Evolutionary conservation across 352 stramenopile genomes (phyloP).

Genomic region (Phytophthora megakarya): DNA sequence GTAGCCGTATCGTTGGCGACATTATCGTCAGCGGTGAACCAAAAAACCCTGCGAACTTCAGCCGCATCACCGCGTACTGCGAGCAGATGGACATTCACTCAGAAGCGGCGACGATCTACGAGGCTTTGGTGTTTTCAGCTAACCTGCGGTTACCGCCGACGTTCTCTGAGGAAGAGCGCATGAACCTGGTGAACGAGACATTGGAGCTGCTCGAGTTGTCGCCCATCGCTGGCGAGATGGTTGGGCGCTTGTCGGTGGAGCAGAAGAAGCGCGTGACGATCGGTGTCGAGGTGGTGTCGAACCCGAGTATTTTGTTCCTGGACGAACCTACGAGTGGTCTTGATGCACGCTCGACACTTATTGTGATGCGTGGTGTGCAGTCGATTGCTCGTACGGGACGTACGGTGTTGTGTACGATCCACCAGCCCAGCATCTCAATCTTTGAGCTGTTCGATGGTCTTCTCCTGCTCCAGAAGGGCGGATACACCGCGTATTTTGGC

Average conservation of each 20-base stretch:
- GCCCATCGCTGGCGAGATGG: slow-evolving; percentile 46
- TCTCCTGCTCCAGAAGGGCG: slow-evolving; percentile 77
- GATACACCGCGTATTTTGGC: slow-evolving; percentile 83
- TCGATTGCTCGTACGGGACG: slow-evolving; percentile 87
- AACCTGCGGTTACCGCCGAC: slow-evolving; percentile 68
- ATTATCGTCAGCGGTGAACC: slow-evolving; percentile 88
- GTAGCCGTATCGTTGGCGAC: slow-evolving; percentile 72
- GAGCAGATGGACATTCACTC: slow-evolving; percentile 45
- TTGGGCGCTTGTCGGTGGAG: slow-evolving; percentile 72
- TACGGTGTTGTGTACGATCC: slow-evolving; percentile 75
- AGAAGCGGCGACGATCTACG: slow-evolving; percentile 67
- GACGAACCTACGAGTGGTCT: slow-evolving; percentile 92
- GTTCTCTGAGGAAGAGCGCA: slow-evolving; percentile 41
- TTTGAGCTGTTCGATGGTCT: slow-evolving; percentile 84
- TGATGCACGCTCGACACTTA: slow-evolving; percentile 67
- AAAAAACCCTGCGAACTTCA: slow-evolving; percentile 81
- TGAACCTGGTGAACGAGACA: slow-evolving; percentile 54
- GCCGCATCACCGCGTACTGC: slow-evolving; percentile 67
- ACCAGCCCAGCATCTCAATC: slow-evolving; percentile 16
- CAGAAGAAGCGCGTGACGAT: slow-evolving; percentile 95
- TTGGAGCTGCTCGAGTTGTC: slow-evolving; percentile 59
- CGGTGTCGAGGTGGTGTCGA: slow-evolving; percentile 91
- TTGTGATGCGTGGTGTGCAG: slow-evolving; percentile 59
- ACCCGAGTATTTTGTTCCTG: slow-evolving; percentile 94
- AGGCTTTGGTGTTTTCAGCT: slow-evolving; percentile 89